Evolutionary conservation across 148 eudicot species (phyloP), one percentile per base, ranked within the genome.

Genomic region (Chenopodium suecicum): DNA sequence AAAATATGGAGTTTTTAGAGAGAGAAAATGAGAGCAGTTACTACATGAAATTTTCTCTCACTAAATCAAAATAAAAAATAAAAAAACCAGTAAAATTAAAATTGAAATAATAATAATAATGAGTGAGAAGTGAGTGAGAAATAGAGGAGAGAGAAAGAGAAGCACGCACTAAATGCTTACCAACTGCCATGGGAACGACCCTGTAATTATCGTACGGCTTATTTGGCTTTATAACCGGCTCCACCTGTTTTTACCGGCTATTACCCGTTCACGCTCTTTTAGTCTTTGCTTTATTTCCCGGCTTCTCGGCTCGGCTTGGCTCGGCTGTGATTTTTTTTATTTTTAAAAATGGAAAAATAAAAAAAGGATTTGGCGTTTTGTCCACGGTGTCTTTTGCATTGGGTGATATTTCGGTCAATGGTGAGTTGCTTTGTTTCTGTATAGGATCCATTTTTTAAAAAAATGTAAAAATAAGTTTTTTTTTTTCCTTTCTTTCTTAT

Each of bases 81-180:
- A 27, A 27, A 75, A 32, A 19, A 1, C n/a, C 62, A 56, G 37
- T 27, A 17, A 7, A 32, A 58, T 16, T 32, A 9, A 34, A 73
- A 72, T 17, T 11, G n/a, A 60, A 20, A 17, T 3, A 58, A 29
- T 69, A 31, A 31, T 31, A 41, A 41, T 41, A 41, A 41, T 41
- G 44, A 41, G 62, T 67, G 74, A 64, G 79, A 78, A 75, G 83
- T 68, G 82, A 70, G 71, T 29, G 73, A 41, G 74, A 4, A 76
- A 78, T 60, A 2, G 66, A 78, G 31, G 83, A 67, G 83, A 82
- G 85, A 75, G 81, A 60, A 63, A 63, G 74, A 31, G 65, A 41
- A 63, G 72, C 95, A 91, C 76, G 87, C 86, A 90, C 68, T 91
- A 91, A 92, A 92, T 92, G 94, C 97, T 84, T 85, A 87, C 89